These are phyloP conservation scores for Geranium rotundifolium DNA, from an alignment of 345 rosid genomes.

Conservation along the genomic window DNA sequence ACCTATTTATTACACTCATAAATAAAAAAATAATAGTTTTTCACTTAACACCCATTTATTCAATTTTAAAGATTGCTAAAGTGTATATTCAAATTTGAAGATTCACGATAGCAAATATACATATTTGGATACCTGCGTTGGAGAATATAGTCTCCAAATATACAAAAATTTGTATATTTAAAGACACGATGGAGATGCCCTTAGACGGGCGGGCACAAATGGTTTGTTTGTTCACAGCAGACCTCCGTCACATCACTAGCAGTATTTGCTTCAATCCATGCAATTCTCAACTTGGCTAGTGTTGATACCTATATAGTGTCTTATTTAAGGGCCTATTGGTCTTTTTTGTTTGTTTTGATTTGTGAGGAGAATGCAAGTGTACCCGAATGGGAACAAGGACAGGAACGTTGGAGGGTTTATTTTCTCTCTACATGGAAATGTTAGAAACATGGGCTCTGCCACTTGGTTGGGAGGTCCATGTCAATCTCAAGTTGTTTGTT, in stretches of 20 bases:
- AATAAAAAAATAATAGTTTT: too few relatives aligned
- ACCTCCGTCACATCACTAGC: neutral
- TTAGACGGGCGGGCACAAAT: constrained; percentile 28
- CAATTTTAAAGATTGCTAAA: too few relatives aligned
- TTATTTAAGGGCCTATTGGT: neutral
- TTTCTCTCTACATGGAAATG: constrained; percentile 20
- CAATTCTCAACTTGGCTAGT: too few relatives aligned
- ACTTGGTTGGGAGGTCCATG: constrained; percentile 19
- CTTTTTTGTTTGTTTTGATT: neutral
- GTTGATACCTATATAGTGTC: too few relatives aligned
- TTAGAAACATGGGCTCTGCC: constrained; percentile 13
- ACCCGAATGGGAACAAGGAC: constrained; percentile 21
- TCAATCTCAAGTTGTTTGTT: constrained; percentile 22
- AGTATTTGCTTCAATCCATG: neutral
- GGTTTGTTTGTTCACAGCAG: constrained; percentile 7
- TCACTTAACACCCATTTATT: too few relatives aligned
- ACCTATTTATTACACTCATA: too few relatives aligned
- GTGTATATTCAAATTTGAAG: too few relatives aligned
- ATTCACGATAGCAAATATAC: too few relatives aligned
- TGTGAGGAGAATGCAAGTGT: constrained; percentile 24
- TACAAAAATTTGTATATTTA: too few relatives aligned
- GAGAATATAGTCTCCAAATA: too few relatives aligned
- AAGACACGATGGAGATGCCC: too few relatives aligned
- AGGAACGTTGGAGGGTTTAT: constrained; percentile 15
- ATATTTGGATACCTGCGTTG: too few relatives aligned